phyloP scores from a whole-genome alignment of 2,329 filamentous ascomycete species.

The Botrytis cinerea region DNA sequence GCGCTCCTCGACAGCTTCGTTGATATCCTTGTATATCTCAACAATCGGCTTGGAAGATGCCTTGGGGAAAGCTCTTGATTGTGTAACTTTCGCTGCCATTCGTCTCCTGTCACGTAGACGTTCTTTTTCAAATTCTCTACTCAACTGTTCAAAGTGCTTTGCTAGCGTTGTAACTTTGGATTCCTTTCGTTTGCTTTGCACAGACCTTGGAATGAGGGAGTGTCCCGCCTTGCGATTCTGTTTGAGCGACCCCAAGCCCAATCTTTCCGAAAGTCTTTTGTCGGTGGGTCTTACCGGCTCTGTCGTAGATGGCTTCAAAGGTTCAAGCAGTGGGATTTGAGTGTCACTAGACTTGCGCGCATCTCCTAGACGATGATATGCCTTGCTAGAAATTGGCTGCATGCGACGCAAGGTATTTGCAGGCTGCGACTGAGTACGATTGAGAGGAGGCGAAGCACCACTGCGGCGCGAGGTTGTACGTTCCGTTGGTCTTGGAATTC shows the following conservation, averaged over 20 bases:
- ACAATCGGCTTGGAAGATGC: conserved; percentile 95
- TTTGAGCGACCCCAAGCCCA: conserved; percentile 68
- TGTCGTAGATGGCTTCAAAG: conserved; percentile 33
- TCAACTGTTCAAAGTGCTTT: conserved; percentile 94
- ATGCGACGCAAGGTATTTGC: conserved; percentile 39
- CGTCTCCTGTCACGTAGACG: conserved; percentile 82
- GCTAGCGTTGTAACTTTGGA: conserved; percentile 88
- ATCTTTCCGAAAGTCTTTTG: conserved; percentile 74
- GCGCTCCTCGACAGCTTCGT: conserved; percentile 85
- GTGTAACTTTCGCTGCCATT: conserved; percentile 72
- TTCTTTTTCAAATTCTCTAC: conserved; percentile 87
- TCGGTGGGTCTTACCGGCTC: conserved; percentile 46
- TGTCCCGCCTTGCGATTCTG: conserved; percentile 53
- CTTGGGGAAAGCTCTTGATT: conserved; percentile 80
- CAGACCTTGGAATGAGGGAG: conserved; percentile 88
- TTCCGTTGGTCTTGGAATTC: conserved; percentile 41
- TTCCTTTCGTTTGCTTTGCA: conserved; percentile 68
- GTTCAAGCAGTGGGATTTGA: conserved; percentile 31
- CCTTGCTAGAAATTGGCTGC: conserved; percentile 32
- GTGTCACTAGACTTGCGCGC: conserved; percentile 28
- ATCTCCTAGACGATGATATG: conserved; percentile 32
- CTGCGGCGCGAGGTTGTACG: conserved; percentile 34
- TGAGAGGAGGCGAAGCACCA: conserved; percentile 40
- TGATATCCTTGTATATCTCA: conserved; percentile 91
- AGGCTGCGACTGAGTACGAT: conserved; percentile 42